Evolutionary conservation across 2,329 filamentous ascomycete genomes (phyloP).

Genomic region (Colletotrichum sansevieriae): DNA sequence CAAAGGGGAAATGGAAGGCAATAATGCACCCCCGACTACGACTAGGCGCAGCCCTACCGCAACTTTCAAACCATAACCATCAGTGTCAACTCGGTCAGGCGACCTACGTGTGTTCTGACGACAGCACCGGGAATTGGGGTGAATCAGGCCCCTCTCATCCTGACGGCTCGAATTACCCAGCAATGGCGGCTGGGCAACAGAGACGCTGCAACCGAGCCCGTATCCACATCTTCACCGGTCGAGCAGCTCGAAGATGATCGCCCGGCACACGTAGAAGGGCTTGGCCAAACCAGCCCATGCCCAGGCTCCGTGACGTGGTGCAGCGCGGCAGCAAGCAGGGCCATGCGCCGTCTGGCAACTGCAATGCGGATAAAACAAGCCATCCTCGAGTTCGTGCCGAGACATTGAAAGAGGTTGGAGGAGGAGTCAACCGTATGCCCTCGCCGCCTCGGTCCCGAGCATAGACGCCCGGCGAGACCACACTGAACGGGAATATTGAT

Average conservation of each 20-base stretch:
- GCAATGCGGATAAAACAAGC: not conserved
- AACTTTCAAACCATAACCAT: not conserved
- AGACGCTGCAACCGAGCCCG: slow-evolving; percentile 5
- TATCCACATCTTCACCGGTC: slow-evolving; percentile 40
- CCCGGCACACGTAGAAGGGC: slow-evolving; percentile 6
- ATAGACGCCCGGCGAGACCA: not conserved
- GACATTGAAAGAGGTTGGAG: too few species aligned
- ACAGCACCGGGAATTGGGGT: too few species aligned
- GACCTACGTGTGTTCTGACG: too few species aligned
- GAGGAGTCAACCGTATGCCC: too few species aligned
- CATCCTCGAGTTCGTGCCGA: too few species aligned
- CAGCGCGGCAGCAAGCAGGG: not conserved
- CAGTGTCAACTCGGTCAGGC: too few species aligned
- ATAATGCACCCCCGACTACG: not conserved
- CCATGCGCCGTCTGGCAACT: slow-evolving; percentile 15
- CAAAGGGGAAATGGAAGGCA: not conserved
- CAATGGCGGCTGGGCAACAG: slow-evolving; percentile 18
- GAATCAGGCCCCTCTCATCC: not conserved
- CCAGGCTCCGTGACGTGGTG: not conserved
- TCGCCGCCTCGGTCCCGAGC: slow-evolving; percentile 6
- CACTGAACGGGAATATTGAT: not conserved
- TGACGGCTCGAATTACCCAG: not conserved
- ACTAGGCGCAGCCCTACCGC: slow-evolving; percentile 21
- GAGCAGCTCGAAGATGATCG: slow-evolving; percentile 22
- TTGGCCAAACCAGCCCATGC: slow-evolving; percentile 18